A percentile compares a stretch with the other conserved stretches of the same genome.
phyloP scores from a whole-genome alignment of 352 stramenopile species.

The Globisporangium nunn region DNA sequence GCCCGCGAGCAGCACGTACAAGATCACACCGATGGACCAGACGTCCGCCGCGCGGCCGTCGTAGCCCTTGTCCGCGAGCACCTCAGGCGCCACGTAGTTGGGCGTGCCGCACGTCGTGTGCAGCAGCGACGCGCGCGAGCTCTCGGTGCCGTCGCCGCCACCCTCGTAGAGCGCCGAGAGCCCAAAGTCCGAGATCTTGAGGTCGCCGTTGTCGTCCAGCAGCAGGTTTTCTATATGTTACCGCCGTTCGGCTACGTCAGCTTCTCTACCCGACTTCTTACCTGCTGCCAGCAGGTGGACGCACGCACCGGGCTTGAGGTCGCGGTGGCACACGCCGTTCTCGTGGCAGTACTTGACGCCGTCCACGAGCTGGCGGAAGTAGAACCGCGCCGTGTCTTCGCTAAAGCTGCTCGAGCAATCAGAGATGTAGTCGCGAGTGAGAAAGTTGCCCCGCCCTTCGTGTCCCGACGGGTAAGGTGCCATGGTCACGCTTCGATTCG shows the following conservation, averaged over 20 bases:
- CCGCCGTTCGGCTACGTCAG: too few relatives aligned
- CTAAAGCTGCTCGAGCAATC: conserved; percentile 63
- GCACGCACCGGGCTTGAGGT: conserved; percentile 90
- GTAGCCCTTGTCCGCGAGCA: conserved; percentile 94
- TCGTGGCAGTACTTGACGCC: conserved; percentile 96
- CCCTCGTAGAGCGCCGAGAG: conserved; percentile 92
- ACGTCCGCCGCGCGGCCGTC: conserved; percentile 89
- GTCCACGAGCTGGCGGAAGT: conserved; percentile 97
- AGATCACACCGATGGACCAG: conserved; percentile 98
- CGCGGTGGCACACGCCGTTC: conserved; percentile 95
- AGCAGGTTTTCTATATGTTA: conserved; percentile 88
- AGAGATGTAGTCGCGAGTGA: conserved; percentile 11
- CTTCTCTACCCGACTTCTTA: too few relatives aligned
- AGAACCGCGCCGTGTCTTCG: conserved; percentile 96
- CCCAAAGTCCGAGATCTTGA: conserved; percentile 99
- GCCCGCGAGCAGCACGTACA: conserved; percentile 93
- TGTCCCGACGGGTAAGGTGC: not conserved
- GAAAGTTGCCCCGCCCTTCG: not conserved
- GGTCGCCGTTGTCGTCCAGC: conserved; percentile 92
- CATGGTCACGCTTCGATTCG: not conserved
- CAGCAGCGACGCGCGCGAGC: conserved; percentile 84
- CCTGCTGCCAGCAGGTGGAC: not conserved
- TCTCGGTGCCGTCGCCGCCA: conserved; percentile 74
- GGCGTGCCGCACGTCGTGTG: conserved; percentile 95
- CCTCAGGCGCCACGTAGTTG: conserved; percentile 95